phyloP scores from a whole-genome alignment of 2,329 filamentous ascomycete species.

The Exophiala calicioides region DNA sequence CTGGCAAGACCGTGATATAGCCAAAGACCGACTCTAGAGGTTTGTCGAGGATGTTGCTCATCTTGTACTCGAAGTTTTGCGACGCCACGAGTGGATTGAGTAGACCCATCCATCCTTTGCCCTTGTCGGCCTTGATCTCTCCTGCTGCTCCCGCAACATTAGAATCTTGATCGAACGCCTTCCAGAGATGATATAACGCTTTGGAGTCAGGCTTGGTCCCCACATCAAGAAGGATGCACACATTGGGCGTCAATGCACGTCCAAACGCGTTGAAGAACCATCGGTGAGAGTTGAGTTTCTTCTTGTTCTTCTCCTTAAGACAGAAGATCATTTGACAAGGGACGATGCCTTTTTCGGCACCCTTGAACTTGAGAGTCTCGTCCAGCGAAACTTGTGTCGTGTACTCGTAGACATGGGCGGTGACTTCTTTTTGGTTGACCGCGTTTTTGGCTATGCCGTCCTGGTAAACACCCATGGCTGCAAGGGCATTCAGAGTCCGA shows the following conservation, averaged over 20 bases:
- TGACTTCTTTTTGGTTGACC: constrained; percentile 93
- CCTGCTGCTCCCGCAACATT: constrained; percentile 96
- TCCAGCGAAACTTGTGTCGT: constrained; percentile 97
- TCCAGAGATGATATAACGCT: constrained; percentile 97
- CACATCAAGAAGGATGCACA: constrained; percentile 95
- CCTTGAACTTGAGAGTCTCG: constrained; percentile 95
- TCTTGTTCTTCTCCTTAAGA: constrained; percentile 94
- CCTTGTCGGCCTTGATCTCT: constrained; percentile 97
- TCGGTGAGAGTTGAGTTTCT: constrained; percentile 96
- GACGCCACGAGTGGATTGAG: constrained; percentile 93
- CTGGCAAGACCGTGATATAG: constrained; percentile 95
- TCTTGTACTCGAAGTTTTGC: constrained; percentile 99
- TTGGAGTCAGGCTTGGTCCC: constrained; percentile 87
- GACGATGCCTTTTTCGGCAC: constrained; percentile 97
- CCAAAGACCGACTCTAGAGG: constrained; percentile 96
- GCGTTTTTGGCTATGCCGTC: constrained; percentile 98
- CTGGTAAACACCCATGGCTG: constrained; percentile 97
- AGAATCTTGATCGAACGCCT: constrained; percentile 96
- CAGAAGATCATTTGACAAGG: constrained; percentile 99
- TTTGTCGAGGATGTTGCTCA: constrained; percentile 98
- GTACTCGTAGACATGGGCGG: constrained; percentile 97
- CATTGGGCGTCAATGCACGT: constrained; percentile 85
- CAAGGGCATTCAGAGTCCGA: constrained; percentile 86
- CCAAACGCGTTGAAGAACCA: constrained; percentile 99
- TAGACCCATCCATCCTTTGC: constrained; percentile 76